Conservation (phyloP, 148 eudicot genomes). For the Rhododendron vialii region DNA sequence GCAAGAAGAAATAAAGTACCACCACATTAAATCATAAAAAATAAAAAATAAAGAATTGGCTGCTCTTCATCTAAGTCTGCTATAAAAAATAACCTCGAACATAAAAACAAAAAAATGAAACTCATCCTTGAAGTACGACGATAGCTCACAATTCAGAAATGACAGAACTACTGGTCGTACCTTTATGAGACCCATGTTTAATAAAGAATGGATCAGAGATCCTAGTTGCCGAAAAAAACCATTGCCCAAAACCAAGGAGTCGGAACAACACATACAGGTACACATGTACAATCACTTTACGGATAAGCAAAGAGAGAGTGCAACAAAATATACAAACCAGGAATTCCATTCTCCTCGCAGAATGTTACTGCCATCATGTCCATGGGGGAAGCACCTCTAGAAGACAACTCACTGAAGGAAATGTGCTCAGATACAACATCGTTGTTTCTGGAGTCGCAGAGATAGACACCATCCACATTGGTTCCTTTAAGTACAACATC, state of each 20-base stretch:
- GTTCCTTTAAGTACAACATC: slow-evolving; percentile 86
- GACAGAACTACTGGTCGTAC: not conserved
- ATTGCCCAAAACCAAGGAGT: not conserved
- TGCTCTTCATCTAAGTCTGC: not conserved
- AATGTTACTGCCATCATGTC: slow-evolving; percentile 84
- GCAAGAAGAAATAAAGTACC: slow-evolving; percentile 17
- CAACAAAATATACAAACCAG: slow-evolving; percentile 50
- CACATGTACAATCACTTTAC: not conserved
- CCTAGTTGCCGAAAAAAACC: not conserved
- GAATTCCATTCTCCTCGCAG: slow-evolving; percentile 86
- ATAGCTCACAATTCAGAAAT: not conserved
- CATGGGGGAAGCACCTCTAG: slow-evolving; percentile 70
- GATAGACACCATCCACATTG: slow-evolving; percentile 59
- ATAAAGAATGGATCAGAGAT: not conserved
- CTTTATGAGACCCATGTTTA: not conserved
- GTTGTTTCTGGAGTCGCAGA: slow-evolving; percentile 57
- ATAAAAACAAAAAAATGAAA: not conserved
- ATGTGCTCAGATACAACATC: slow-evolving; percentile 65
- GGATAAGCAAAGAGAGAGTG: not conserved
- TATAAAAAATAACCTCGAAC: not conserved
- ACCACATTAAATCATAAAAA: not conserved
- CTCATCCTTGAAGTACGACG: not conserved
- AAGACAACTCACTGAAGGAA: slow-evolving; percentile 78
- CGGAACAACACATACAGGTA: not conserved
- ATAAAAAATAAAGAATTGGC: not conserved